phyloP scores from a whole-genome alignment of 441 rosid species.

The Arabidopsis hybrid region DNA sequence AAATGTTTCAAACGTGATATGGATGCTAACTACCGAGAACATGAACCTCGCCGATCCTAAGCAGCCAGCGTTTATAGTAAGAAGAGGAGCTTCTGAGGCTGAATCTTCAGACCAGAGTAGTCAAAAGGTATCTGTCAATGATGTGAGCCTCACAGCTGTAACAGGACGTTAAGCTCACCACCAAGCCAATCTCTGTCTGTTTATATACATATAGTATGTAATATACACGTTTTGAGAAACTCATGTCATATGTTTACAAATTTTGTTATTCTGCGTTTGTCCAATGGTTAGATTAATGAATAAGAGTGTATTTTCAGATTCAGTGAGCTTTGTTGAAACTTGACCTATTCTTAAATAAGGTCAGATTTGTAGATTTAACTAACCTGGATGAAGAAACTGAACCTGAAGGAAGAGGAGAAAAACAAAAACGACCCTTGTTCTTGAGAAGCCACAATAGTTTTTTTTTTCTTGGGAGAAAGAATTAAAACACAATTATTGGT shows the following conservation, averaged over 20 bases:
- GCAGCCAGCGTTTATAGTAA: slow-evolving; percentile 49
- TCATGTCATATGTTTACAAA: background rate
- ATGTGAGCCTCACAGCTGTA: slow-evolving; percentile 44
- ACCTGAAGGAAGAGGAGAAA: slow-evolving; percentile 16
- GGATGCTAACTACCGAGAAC: slow-evolving; percentile 60
- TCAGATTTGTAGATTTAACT: background rate
- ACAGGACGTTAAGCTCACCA: slow-evolving; percentile 36
- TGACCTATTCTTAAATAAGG: background rate
- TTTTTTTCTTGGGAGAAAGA: background rate
- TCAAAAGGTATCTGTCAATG: slow-evolving; percentile 40
- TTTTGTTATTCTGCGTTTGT: slow-evolving; percentile 17
- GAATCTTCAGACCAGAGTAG: slow-evolving; percentile 49
- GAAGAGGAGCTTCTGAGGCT: slow-evolving; percentile 45
- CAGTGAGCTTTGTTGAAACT: background rate
- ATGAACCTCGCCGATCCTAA: slow-evolving; percentile 39
- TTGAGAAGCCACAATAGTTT: slow-evolving; percentile 7
- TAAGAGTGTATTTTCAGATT: slow-evolving; percentile 20
- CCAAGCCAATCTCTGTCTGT: slow-evolving; percentile 9
- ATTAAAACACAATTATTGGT: background rate
- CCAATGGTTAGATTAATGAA: slow-evolving; percentile 14
- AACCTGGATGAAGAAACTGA: slow-evolving; percentile 23
- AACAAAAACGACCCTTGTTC: slow-evolving; percentile 6
- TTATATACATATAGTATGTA: slow-evolving; percentile 2
- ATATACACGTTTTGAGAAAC: slow-evolving; percentile 5
- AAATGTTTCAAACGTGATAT: slow-evolving; percentile 46